phyloP scores from a whole-genome alignment of 2,329 filamentous ascomycete genomes.

The Fusarium chaquense region DNA sequence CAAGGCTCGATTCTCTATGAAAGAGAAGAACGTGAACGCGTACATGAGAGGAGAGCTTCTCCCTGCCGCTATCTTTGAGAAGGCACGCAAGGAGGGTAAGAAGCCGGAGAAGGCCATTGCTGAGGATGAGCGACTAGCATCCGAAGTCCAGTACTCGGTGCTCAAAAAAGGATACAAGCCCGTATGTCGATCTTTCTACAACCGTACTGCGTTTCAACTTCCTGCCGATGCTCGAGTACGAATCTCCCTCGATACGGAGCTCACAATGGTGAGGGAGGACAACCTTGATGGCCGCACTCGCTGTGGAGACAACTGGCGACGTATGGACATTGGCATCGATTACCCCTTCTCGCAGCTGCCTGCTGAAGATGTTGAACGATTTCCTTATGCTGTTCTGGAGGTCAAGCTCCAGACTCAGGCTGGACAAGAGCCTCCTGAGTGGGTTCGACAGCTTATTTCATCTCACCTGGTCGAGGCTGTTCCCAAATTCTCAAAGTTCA shows the following conservation, averaged over 20 bases:
- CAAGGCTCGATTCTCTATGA: conserved; percentile 93
- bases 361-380: conserved; percentile 84
- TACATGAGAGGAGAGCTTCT: conserved; percentile 88
- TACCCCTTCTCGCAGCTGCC: conserved; percentile 93
- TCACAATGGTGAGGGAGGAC: conserved; percentile 95
- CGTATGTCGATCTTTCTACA: conserved; percentile 96
- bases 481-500: conserved; percentile 99
- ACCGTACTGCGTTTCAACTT: conserved; percentile 96
- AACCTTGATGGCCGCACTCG: conserved; percentile 85
- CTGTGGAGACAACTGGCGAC: conserved; percentile 90
- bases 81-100: conserved; percentile 94
- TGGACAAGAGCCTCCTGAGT: conserved; percentile 94
- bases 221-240: conserved; percentile 95
- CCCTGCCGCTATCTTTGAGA: conserved; percentile 92
- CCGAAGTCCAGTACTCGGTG: conserved; percentile 93
- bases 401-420: conserved; percentile 98
- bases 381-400: conserved; percentile 95
- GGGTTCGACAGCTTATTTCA: conserved; percentile 92
- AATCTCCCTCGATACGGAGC: conserved; percentile 95
- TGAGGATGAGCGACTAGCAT: conserved; percentile 88
- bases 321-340: conserved; percentile 97
- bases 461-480: conserved; percentile 98
- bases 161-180: conserved; percentile 88
- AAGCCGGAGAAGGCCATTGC: conserved; percentile 92
- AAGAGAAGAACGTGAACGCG: conserved; percentile 97